A percentile compares a stretch with the other conserved stretches of the same genome.
phyloP scores from a whole-genome alignment of 371 early-diverging fungal species.

The Rhizopus microsporus region DNA sequence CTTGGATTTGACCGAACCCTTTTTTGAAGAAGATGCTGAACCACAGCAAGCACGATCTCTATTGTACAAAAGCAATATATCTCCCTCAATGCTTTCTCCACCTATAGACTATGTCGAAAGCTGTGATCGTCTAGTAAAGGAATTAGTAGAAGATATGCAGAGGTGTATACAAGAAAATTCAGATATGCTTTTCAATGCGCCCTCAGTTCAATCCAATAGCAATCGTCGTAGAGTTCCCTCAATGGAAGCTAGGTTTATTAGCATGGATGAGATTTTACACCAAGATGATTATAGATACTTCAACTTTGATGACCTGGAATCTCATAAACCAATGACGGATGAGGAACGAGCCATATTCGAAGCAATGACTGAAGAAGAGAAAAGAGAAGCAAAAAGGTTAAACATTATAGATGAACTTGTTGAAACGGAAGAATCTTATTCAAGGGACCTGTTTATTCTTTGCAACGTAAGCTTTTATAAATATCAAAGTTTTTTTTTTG shows the following conservation, averaged over 20 bases:
- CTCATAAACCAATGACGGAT: conserved; percentile 2
- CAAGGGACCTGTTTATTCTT: conserved; percentile 35
- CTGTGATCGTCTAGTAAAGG: not conserved
- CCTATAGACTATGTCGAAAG: not conserved
- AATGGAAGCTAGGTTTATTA: conserved; percentile 9
- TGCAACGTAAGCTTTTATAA: conserved; percentile 29
- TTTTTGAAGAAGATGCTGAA: not conserved
- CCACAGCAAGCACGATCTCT: not conserved
- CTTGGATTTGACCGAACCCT: too few species aligned
- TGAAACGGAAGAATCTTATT: conserved; percentile 42
- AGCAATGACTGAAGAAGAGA: conserved; percentile 13
- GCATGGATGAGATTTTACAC: conserved; percentile 15
- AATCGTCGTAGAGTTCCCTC: not conserved
- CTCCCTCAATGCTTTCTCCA: not conserved
- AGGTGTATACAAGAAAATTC: conserved; percentile 2
- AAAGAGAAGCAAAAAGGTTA: conserved; percentile 13
- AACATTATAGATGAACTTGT: conserved; percentile 36
- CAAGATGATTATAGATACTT: not conserved
- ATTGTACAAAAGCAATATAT: not conserved
- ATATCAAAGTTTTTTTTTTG: not conserved
- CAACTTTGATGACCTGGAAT: not conserved
- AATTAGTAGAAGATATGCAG: not conserved
- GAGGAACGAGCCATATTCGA: not conserved
- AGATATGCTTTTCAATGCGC: conserved; percentile 10
- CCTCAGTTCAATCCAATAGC: not conserved